Evolutionary conservation across 306 rosid species (phyloP).

Genomic region (Quercus alba): DNA sequence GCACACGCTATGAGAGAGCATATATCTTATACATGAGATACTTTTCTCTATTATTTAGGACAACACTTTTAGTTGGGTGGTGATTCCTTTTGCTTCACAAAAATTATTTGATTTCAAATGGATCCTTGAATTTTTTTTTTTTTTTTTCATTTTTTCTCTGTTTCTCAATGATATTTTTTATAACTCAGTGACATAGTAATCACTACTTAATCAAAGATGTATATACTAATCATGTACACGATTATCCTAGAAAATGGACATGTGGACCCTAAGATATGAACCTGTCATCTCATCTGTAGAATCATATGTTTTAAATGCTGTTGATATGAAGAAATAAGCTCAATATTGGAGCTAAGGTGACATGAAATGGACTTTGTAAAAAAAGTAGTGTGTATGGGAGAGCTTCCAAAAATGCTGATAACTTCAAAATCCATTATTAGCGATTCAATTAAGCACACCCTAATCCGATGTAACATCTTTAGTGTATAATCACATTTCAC

Average conservation of each 20-base stretch:
- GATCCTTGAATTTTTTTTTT: not conserved
- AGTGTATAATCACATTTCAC: not conserved
- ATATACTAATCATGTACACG: no score
- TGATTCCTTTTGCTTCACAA: not conserved
- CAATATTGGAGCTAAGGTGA: not conserved
- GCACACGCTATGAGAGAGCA: no score
- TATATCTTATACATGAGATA: no score
- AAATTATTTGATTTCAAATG: not conserved
- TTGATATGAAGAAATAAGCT: not conserved
- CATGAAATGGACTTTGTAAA: not conserved
- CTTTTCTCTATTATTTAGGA: no score
- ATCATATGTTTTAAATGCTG: not conserved
- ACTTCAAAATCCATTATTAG: not conserved
- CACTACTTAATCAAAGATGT: no score
- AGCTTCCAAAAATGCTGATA: not conserved
- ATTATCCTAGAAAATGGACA: not conserved
- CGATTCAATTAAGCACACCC: not conserved
- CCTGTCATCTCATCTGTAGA: not conserved
- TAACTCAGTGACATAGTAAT: no score
- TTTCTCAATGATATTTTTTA: not conserved
- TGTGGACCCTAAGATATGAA: not conserved
- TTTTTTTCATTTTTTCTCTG: not conserved
- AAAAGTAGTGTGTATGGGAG: not conserved
- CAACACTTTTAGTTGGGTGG: not conserved
- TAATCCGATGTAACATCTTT: not conserved